A percentile compares a stretch with the other conserved stretches of the same genome.
Evolutionary conservation across 352 stramenopile genomes (phyloP).

Genomic region (Discostella stelligera): DNA sequence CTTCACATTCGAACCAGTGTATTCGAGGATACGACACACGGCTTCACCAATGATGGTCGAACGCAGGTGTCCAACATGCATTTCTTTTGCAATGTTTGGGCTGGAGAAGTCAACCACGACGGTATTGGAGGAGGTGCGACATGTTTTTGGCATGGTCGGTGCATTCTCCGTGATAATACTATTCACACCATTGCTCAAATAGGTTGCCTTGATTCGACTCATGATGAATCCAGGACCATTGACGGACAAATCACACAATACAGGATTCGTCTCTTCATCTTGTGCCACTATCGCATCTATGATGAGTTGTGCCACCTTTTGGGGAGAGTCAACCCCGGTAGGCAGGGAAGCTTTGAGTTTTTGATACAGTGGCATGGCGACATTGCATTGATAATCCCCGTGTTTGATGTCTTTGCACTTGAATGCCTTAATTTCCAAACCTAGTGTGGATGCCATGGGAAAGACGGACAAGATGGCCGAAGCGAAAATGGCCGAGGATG

Average conservation of each 20-base stretch:
- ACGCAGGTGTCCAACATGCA: conserved; percentile 92
- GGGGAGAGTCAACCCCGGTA: conserved; percentile 79
- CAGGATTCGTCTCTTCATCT: conserved; percentile 71
- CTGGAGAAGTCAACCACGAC: conserved; percentile 90
- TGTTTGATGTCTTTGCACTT: conserved; percentile 81
- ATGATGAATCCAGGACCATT: conserved; percentile 98
- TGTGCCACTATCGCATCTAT: conserved; percentile 83
- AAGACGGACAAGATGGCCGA: conserved; percentile 35
- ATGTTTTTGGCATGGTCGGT: conserved; percentile 70
- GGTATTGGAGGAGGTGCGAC: conserved; percentile 19
- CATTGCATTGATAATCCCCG: conserved; percentile 98
- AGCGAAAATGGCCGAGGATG: conserved; percentile 44
- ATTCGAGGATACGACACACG: conserved; percentile 88
- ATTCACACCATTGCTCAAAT: conserved; percentile 63
- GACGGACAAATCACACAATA: conserved; percentile 82
- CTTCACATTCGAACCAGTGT: conserved; percentile 84
- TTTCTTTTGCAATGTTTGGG: conserved; percentile 95
- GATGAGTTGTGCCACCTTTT: conserved; percentile 88
- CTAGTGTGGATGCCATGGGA: conserved; percentile 28
- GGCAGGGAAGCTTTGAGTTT: conserved; percentile 89
- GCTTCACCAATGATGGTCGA: conserved; percentile 91
- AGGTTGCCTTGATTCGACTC: conserved; percentile 85
- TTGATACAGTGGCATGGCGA: conserved; percentile 95
- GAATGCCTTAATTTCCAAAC: conserved; percentile 47
- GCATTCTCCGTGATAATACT: conserved; percentile 35